Conservation (phyloP, 306 rosid genomes). For the Quercus suber region DNA sequence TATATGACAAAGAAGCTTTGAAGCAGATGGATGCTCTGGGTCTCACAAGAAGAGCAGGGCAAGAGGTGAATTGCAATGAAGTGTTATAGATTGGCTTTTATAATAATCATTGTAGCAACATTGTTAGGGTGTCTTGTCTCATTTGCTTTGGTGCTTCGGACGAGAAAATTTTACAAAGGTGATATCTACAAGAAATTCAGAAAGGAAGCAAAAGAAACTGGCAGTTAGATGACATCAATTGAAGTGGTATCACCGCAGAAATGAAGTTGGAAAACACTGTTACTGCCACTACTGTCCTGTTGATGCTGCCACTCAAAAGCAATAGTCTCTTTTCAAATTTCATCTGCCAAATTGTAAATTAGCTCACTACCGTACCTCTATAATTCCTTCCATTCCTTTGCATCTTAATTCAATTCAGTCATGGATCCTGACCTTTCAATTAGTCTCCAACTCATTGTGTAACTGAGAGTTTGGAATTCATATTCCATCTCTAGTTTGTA, state of each 20-base stretch:
- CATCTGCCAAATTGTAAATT: neutral
- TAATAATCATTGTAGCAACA: constrained; percentile 43
- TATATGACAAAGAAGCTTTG: constrained; percentile 58
- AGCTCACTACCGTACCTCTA: neutral
- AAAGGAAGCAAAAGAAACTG: constrained; percentile 25
- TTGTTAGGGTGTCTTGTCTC: constrained; percentile 39
- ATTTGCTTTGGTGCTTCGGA: constrained; percentile 46
- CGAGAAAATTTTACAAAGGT: constrained; percentile 44
- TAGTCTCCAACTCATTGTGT: neutral
- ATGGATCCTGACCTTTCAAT: neutral
- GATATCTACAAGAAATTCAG: constrained; percentile 54
- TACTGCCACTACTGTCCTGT: neutral
- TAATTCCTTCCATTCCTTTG: neutral
- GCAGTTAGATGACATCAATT: constrained; percentile 4
- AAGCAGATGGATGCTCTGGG: constrained; percentile 45
- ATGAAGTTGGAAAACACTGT: neutral
- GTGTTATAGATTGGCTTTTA: constrained; percentile 50
- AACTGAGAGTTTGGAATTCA: neutral
- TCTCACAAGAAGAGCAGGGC: constrained; percentile 25
- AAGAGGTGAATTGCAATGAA: constrained; percentile 37
- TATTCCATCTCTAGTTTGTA: neutral
- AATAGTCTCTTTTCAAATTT: neutral
- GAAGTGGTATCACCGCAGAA: neutral
- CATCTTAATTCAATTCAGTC: neutral
- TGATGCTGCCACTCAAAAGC: neutral